Evolutionary conservation across 75 land plant genomes (phyloP), one percentile per base, ranked within the genome.

Genomic region (Pinus albicaulis): DNA sequence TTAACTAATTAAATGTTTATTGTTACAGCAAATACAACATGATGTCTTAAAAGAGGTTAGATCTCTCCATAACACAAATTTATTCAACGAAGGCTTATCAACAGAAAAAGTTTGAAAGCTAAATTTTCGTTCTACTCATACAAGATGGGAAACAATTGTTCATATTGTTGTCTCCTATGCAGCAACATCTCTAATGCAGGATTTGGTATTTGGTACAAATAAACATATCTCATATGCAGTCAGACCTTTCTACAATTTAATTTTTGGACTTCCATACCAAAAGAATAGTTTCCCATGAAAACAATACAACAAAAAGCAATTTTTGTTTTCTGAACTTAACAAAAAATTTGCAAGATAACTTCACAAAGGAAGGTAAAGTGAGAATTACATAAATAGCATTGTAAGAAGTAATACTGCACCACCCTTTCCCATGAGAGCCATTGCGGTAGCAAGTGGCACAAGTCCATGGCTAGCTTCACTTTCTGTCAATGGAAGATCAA

Each of bases 321-420:
- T 68, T 68, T 38, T 68, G n/a, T 44, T 38, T 8, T 68, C 53
- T 38, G 53, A 41, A 41, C 19, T 10, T 3, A 41, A 23, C n/a
- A 41, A 44, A 41, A 41, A n/a, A 41, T n/a, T 68, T 3, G 48
- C 71, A 68, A 68, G 19, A 68, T 38, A 38, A 68, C 16, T 20
- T 10, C 22, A 41, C 23, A 68, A 8, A n/a, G 4, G 11, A 68
- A 38, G 71, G 22, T 63, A 61, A 28, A 59, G 34, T 20, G 62
- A 3, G 34, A 71, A 87, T 81, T 80, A 95, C 98, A 96, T 96
- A 72, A 96, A 96, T 23, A 96, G 87, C 99, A 96, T 96, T 63
- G 95, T 94, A 38, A 96, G 95, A 25, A 96, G 95, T n/a, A 94
- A 95, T 52, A 94, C 63, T 7, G 98, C 93, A 71, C 99, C 98